Evolutionary conservation across 1,139 yeast genomes (phyloP).

Genomic region (Blastobotrys arbuscula): DNA sequence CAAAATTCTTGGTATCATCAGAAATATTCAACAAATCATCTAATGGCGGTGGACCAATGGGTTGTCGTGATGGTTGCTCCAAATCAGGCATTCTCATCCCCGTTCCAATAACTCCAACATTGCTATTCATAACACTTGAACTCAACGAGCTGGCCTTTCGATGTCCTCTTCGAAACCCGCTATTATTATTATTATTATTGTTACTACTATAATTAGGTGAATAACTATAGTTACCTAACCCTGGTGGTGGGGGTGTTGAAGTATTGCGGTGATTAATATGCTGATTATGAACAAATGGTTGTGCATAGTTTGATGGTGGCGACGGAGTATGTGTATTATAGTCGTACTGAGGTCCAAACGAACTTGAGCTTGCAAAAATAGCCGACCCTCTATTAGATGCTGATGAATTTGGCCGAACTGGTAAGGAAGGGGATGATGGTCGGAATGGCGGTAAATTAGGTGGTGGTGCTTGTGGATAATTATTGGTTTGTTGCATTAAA

Average conservation of each 20-base stretch:
- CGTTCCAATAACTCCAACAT: conserved; percentile 18
- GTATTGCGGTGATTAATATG: background rate
- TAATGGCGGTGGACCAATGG: conserved; percentile 32
- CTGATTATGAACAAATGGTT: background rate
- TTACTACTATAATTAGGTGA: background rate
- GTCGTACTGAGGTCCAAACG: conserved; percentile 3
- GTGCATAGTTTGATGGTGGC: conserved; percentile 9
- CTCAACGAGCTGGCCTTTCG: conserved; percentile 29
- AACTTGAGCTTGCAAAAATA: conserved; percentile 7
- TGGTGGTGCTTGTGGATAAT: background rate
- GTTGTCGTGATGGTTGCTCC: conserved; percentile 29
- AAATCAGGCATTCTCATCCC: conserved; percentile 10
- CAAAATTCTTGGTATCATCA: conserved; percentile 20
- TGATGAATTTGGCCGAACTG: conserved; percentile 26
- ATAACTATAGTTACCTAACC: background rate
- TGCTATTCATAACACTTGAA: conserved; percentile 12
- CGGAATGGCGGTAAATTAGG: conserved; percentile 9
- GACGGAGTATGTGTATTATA: conserved; percentile 11
- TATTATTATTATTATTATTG: background rate
- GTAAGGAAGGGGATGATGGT: conserved; percentile 26
- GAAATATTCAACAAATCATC: conserved; percentile 24
- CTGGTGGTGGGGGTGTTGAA: background rate
- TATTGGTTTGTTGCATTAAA: background rate
- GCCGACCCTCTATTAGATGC: conserved; percentile 19
- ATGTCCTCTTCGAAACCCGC: conserved; percentile 25